These are phyloP conservation scores for Conticribra guillardii DNA, from an alignment of 108 stramenopile genomes.

Conservation along the genomic window DNA sequence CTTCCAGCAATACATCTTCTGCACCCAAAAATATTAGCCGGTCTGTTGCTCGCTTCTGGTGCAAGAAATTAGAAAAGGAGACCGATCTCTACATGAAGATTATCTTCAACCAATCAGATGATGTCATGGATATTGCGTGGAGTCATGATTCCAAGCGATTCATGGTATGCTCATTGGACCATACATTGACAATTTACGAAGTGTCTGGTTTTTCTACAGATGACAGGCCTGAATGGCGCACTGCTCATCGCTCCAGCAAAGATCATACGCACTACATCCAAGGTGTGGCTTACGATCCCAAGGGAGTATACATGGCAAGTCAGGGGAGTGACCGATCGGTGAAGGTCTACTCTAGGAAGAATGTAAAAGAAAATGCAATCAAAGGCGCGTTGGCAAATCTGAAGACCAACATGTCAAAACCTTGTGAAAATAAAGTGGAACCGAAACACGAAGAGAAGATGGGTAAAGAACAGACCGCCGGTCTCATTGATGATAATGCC, in stretches of 20 bases:
- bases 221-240: conserved; percentile 51
- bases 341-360: conserved; percentile 67
- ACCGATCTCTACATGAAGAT: conserved; percentile 65
- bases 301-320: conserved; percentile 83
- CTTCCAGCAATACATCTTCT: conserved; percentile 48
- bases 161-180: conserved; percentile 76
- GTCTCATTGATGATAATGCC: neutral
- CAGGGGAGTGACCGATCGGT: conserved; percentile 90
- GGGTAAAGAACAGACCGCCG: conserved; percentile 26
- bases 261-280: conserved; percentile 90
- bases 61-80: conserved; percentile 42
- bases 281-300: conserved; percentile 87
- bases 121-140: conserved; percentile 82
- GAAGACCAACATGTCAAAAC: conserved; percentile 37
- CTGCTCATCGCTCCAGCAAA: conserved; percentile 60
- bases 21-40: conserved; percentile 59
- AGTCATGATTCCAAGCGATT: conserved; percentile 74
- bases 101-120: conserved; percentile 65
- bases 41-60: neutral
- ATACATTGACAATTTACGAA: conserved; percentile 63
- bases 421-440: conserved; percentile 24
- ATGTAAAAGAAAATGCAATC: conserved; percentile 54
- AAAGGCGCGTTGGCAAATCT: conserved; percentile 40
- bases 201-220: conserved; percentile 24
- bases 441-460: conserved; percentile 12